phyloP scores from a whole-genome alignment of 495 filamentous ascomycete species.

The Tuber calosporum region DNA sequence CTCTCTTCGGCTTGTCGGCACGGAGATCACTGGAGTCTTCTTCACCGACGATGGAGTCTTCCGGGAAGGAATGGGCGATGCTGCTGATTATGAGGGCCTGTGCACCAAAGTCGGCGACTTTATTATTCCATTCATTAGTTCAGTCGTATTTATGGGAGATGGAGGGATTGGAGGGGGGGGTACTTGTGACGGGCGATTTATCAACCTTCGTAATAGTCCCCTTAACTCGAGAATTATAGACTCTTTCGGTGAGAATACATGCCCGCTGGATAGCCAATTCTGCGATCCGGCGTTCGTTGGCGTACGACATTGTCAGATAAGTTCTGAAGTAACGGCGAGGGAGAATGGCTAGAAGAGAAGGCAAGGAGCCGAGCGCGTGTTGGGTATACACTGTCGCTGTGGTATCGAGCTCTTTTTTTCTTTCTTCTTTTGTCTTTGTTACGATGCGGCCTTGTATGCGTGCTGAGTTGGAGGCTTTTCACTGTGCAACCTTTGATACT shows the following conservation, averaged over 20 bases:
- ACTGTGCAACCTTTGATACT: neutral
- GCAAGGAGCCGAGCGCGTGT: neutral
- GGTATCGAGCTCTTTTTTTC: neutral
- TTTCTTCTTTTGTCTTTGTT: neutral
- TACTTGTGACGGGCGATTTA: constrained; percentile 82
- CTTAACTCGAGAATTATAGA: constrained; percentile 87
- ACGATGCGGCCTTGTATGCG: neutral
- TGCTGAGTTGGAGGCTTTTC: neutral
- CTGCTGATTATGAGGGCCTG: constrained; percentile 92
- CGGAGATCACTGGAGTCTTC: constrained; percentile 79
- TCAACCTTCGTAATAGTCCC: constrained; percentile 91
- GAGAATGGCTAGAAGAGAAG: neutral
- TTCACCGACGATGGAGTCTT: constrained; percentile 87
- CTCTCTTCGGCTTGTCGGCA: constrained; percentile 56
- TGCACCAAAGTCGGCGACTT: constrained; percentile 87
- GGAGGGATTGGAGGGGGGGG: neutral
- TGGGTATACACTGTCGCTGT: neutral
- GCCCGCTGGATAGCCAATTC: constrained; percentile 90
- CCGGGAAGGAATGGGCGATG: constrained; percentile 78
- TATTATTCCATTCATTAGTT: constrained; percentile 6
- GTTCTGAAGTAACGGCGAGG: neutral
- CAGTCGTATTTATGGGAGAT: neutral
- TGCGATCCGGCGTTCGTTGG: constrained; percentile 74
- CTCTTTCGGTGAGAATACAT: constrained; percentile 76
- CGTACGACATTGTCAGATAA: constrained; percentile 52